Evolutionary conservation across 2,329 filamentous ascomycete species (phyloP).

Genomic region (Cephalotrichum gorgonifer): DNA sequence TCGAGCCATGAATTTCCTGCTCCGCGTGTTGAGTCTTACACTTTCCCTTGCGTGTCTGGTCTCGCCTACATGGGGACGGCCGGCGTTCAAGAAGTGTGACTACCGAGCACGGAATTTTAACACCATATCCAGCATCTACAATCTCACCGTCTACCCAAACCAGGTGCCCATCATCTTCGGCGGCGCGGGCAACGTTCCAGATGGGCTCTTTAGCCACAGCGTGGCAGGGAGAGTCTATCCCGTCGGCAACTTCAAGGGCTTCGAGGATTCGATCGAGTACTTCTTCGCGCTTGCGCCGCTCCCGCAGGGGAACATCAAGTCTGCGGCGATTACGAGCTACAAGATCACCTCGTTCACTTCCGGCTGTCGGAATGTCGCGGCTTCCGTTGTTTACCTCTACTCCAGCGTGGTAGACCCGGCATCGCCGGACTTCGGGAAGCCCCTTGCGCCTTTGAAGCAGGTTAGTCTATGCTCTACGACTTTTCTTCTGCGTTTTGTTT

Average conservation of each 20-base stretch:
- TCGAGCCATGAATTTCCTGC: neutral
- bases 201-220: constrained; percentile 24
- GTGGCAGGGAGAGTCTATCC: constrained; percentile 28
- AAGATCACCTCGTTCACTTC: constrained; percentile 22
- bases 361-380: constrained; percentile 22
- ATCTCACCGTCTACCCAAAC: constrained; percentile 27
- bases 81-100: neutral
- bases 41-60: neutral
- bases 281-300: constrained; percentile 30
- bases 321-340: constrained; percentile 20
- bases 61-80: neutral
- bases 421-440: constrained; percentile 17
- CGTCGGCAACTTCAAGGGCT: constrained; percentile 28
- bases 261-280: constrained; percentile 30
- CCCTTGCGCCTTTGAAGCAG: constrained; percentile 22
- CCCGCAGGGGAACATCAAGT: constrained; percentile 15
- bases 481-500: too few relatives aligned
- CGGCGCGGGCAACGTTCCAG: constrained; percentile 22
- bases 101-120: constrained; percentile 20
- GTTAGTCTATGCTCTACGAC: too few relatives aligned
- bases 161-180: constrained; percentile 22
- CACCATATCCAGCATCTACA: constrained; percentile 26
- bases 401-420: constrained; percentile 19
- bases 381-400: constrained; percentile 24
- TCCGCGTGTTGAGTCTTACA: neutral